Evolutionary conservation across 177 flowering plant genomes (phyloP), one percentile per base, ranked within the genome.

Genomic region (Vitis hybrid): DNA sequence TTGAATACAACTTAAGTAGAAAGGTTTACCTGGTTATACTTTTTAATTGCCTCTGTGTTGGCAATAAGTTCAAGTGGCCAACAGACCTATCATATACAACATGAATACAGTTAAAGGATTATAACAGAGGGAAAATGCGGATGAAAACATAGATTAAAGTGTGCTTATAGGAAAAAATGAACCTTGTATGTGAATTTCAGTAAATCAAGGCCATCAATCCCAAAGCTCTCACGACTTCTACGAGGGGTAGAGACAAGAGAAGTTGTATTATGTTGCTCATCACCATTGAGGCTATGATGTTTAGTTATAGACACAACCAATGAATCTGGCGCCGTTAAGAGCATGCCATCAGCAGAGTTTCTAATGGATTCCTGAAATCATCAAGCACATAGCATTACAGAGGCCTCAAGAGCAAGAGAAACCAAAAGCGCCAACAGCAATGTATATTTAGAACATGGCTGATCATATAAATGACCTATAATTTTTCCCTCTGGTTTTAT

Each of bases 51-150:
- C 76, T 92, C 97, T 10, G 79, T 51, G 69, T 93, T 94, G 48
- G 94, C 97, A 78, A 94, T 92, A 57, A 96, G 91, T 74, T 96
- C 99, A 77, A 96, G 97, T 4, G 99, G 99, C 98, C 99, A 96
- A 62, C 98, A 73, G 64, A 96, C 97, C 99, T 93, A 73, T 30
- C 67, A 78, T 26, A 56, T 63, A 34, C 56, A 56, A 72, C 56
- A 68, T 17, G 51, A 60, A 51, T 17, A 34, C 17, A 30, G 50
- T 50, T 55, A 51, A 60, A 70, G 39, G 19, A 45, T 23, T n/a
- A 51, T 18, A 51, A 58, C 1, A 64, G 4, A 34, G 59, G 51
- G 30, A 17, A 51, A 32, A 45, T 51, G 23, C 3, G 19, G 21
- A 59, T 14, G 48, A 30, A 55, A 18, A 21, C 3, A 64, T 50